These are phyloP conservation scores for Casuarina equisetifolia DNA, from an alignment of 306 rosid genomes.

Conservation along the genomic window DNA sequence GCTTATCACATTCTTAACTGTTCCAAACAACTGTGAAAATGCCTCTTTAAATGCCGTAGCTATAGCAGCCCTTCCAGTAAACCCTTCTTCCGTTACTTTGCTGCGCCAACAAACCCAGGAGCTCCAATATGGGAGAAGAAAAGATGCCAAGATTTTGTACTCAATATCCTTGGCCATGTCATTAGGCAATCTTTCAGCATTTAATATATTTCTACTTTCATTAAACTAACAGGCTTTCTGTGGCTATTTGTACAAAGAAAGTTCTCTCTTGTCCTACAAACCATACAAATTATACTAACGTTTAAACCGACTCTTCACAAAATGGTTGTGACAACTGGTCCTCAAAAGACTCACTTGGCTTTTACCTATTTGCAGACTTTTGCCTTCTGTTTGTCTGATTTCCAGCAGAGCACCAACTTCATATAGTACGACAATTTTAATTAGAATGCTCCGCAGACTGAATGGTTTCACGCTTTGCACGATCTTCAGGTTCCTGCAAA, in stretches of 20 bases:
- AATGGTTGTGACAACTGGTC: slow-evolving; percentile 60
- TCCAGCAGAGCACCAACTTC: slow-evolving; percentile 38
- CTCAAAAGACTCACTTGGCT: slow-evolving; percentile 46
- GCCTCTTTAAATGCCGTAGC: slow-evolving; percentile 27
- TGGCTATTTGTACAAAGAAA: slow-evolving; percentile 40
- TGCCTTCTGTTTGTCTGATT: slow-evolving; percentile 25
- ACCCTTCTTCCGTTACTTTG: slow-evolving; percentile 29
- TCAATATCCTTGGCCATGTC: neutral
- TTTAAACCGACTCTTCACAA: slow-evolving; percentile 37
- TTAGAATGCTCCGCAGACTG: too few relatives aligned
- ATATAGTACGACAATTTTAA: slow-evolving; percentile 2
- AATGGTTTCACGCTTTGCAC: too few relatives aligned
- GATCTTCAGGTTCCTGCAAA: too few relatives aligned
- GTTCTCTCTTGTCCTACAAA: slow-evolving; percentile 60
- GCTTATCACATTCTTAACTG: slow-evolving; percentile 12
- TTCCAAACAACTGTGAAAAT: slow-evolving; percentile 25
- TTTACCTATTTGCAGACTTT: slow-evolving; percentile 34
- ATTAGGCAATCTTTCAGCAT: slow-evolving; percentile 29
- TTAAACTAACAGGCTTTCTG: slow-evolving; percentile 40
- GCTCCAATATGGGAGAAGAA: slow-evolving; percentile 8
- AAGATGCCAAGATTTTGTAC: neutral
- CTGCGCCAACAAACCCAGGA: slow-evolving; percentile 36
- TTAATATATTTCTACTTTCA: slow-evolving; percentile 37
- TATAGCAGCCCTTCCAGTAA: slow-evolving; percentile 17
- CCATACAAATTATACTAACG: slow-evolving; percentile 45